phyloP scores from a whole-genome alignment of 768 basidiomycete genomes.

The Udeniomyces megalosporus region DNA sequence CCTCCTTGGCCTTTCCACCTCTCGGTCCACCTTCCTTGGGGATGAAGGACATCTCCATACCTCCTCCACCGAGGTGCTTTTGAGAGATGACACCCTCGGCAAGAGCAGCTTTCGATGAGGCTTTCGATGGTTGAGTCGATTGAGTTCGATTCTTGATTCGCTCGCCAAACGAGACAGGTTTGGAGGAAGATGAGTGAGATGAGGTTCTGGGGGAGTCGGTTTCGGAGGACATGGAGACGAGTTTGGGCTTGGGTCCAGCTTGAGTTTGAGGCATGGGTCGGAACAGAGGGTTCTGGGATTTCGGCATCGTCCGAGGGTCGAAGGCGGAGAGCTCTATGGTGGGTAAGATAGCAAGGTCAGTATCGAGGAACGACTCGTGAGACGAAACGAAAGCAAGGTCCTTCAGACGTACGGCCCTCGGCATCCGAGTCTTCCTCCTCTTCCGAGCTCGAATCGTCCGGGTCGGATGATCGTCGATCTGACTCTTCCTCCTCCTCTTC shows the following conservation, averaged over 20 bases:
- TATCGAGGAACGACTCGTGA: neutral
- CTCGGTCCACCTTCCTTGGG: conserved; percentile 37
- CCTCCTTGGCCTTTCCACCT: conserved; percentile 17
- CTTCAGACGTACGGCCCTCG: conserved; percentile 29
- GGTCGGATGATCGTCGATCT: conserved; percentile 36
- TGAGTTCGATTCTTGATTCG: conserved; percentile 8
- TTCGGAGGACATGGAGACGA: conserved; percentile 44
- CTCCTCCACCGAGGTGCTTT: conserved; percentile 36
- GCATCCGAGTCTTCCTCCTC: conserved; percentile 26
- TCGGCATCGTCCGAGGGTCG: conserved; percentile 18
- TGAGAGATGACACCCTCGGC: conserved; percentile 10
- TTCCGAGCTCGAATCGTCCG: conserved; percentile 19
- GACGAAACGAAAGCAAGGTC: neutral
- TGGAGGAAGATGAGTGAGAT: conserved; percentile 11
- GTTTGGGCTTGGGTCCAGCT: conserved; percentile 40
- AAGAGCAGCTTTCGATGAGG: neutral
- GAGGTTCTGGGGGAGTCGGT: conserved; percentile 1
- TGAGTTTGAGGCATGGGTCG: conserved; percentile 27
- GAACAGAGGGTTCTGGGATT: conserved; percentile 42
- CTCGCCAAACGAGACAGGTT: conserved; percentile 11
- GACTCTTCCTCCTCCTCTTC: conserved; percentile 82
- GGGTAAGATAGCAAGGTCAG: neutral
- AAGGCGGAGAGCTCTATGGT: conserved; percentile 20
- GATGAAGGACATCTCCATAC: conserved; percentile 71
- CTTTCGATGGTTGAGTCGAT: neutral